Base-by-base conservation (phyloP, 768 basidiomycete species). In the Boletus huronensis region DNA sequence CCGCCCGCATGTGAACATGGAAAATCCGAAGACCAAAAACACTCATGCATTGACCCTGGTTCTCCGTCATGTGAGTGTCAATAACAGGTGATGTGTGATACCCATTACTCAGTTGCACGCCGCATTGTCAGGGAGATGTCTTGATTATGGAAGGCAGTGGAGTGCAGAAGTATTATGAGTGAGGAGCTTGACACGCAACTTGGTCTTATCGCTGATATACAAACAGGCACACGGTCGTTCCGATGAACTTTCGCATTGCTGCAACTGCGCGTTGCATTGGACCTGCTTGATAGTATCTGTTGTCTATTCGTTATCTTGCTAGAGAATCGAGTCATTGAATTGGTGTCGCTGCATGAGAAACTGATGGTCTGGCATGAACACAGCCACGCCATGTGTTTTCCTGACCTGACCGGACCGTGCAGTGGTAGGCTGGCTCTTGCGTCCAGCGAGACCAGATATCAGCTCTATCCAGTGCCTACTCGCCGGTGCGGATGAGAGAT, bases 131-230 rank as follows among this genome's bases (percentile, higher is more conserved):
- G 87, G 89, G 89, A 3, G 90, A 91, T 60, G 75, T 90, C 17
- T 69, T 91, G 48, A 79, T 90, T 10, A 91, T 90, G 89, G 83
- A 90, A 34, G 88, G 89, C 6, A 72, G 75, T 5, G 78, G 69
- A 5, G 78, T 91, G 9, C 89, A 91, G 63, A 73, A 81, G 45
- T 77, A 71, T 64, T 91, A 91, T 52, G 85, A 91, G 87, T 88
- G 63, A 69, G 84, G 61, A 34, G 16, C 25, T 49, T 40, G 26
- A 17, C 42, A 21, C 23, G 23, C 31, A 36, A 34, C 52, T 8
- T 54, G 31, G 8, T n/a, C 53, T 8, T 48, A 55, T 55, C 51
- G 53, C 54, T 65, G 44, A 61, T 29, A 13, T 51, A 9, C n/a
- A 21, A 55, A 17, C 48, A 90, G 87, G 64, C 89, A 91, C 57